Evolutionary conservation across 129 eudicot species (phyloP).

Genomic region (Mikania micrantha): DNA sequence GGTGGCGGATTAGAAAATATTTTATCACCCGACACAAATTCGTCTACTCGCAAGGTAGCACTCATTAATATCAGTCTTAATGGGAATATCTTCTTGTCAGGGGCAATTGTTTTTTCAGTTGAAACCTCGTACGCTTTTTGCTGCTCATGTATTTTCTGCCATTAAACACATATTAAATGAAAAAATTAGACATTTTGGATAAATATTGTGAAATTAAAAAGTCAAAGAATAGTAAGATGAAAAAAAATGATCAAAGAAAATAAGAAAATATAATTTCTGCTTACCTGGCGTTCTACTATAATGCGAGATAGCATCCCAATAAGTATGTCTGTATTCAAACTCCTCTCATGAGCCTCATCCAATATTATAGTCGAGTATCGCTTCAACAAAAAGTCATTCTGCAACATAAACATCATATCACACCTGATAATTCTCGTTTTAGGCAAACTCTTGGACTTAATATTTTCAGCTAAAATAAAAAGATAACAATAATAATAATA

Average conservation of each 20-base stretch:
- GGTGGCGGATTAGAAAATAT: constrained; percentile 71
- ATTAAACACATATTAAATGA: constrained; percentile 20
- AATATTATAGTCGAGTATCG: constrained; percentile 72
- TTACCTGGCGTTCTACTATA: constrained; percentile 66
- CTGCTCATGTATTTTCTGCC: constrained; percentile 52
- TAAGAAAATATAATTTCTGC: too few relatives aligned
- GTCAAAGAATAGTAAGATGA: not conserved
- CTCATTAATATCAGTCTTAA: constrained; percentile 89
- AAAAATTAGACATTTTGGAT: too few relatives aligned
- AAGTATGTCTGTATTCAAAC: constrained; percentile 95
- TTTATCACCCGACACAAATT: constrained; percentile 51
- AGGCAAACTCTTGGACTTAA: not conserved
- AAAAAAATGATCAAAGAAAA: too few relatives aligned
- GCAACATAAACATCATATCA: constrained; percentile 25
- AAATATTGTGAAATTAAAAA: too few relatives aligned
- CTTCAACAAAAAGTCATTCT: constrained; percentile 79
- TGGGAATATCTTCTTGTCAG: constrained; percentile 54
- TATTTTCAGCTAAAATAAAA: not conserved
- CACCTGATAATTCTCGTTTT: not conserved
- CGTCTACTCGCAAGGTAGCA: constrained; percentile 88
- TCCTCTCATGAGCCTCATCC: constrained; percentile 99
- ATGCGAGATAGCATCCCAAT: constrained; percentile 94
- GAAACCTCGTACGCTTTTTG: constrained; percentile 44
- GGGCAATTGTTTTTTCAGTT: constrained; percentile 42
- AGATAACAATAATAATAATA: too few relatives aligned